Percentiles rank a stretch among this genome's conserved stretches.
Evolutionary conservation across 1,284 basidiomycete genomes (phyloP).

Genomic region (Peniophora sp.): DNA sequence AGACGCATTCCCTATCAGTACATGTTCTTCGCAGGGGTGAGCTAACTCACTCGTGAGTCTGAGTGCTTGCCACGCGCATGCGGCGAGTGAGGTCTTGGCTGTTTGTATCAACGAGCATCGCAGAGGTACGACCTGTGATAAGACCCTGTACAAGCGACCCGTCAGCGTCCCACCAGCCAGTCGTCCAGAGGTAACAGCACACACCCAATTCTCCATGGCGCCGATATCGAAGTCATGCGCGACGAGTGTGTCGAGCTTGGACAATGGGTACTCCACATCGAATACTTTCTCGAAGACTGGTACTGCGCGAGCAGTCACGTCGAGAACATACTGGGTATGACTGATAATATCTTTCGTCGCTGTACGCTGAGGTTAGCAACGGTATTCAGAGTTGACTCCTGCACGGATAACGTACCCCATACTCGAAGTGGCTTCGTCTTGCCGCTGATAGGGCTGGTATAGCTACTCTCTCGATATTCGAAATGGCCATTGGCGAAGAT

Average conservation of each 20-base stretch:
- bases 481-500: constrained; percentile 89
- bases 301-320: constrained; percentile 81
- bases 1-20: constrained; percentile 55
- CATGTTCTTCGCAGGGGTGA: constrained; percentile 79
- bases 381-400: background rate
- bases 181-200: background rate
- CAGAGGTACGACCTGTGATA: constrained; percentile 84
- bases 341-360: constrained; percentile 84
- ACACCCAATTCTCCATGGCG: constrained; percentile 91
- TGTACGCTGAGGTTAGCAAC: constrained; percentile 17
- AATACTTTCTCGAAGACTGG: constrained; percentile 94
- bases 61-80: constrained; percentile 71
- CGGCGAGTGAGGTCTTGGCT: constrained; percentile 71
- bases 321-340: constrained; percentile 78
- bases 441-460: constrained; percentile 77
- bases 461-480: constrained; percentile 66
- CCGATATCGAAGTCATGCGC: constrained; percentile 86
- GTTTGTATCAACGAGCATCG: constrained; percentile 77
- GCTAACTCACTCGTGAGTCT: constrained; percentile 76
- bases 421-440: constrained; percentile 80
- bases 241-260: constrained; percentile 87
- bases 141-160: constrained; percentile 46
- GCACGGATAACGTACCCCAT: constrained; percentile 45
- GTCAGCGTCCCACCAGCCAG: background rate
- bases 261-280: constrained; percentile 85